Conservation (phyloP, 805 yeast genomes). For the Myxozyma kluyveri region DNA sequence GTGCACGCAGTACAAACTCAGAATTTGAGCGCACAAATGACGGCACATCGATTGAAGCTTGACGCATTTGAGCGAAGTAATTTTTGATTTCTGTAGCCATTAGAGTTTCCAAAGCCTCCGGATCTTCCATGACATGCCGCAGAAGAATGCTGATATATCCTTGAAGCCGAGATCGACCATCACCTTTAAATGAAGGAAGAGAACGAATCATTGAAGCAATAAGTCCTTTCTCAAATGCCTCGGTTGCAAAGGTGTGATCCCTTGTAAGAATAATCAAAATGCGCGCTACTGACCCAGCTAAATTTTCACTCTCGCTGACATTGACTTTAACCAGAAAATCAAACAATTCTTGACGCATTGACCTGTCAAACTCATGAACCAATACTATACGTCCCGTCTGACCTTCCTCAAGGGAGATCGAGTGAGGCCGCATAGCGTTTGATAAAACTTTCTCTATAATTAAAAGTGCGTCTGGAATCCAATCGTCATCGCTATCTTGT, state of each 20-base stretch:
- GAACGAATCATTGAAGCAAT: conserved; percentile 49
- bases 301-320: conserved; percentile 44
- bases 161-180: conserved; percentile 44
- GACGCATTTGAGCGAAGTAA: conserved; percentile 38
- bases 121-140: conserved; percentile 67
- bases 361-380: conserved; percentile 22
- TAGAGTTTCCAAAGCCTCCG: conserved; percentile 47
- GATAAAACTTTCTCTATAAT: conserved; percentile 56
- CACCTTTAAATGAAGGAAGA: conserved; percentile 40
- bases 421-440: conserved; percentile 49
- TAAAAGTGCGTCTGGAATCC: conserved; percentile 59
- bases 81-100: conserved; percentile 53
- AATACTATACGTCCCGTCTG: conserved; percentile 10
- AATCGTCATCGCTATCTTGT: conserved; percentile 34
- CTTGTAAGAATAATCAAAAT: conserved; percentile 54
- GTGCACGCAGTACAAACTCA: conserved; percentile 43
- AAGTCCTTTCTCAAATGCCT: conserved; percentile 49
- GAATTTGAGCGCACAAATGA: conserved; percentile 25
- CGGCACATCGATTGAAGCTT: conserved; percentile 41
- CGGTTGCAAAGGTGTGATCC: conserved; percentile 42
- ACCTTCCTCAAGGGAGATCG: conserved; percentile 33
- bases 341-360: conserved; percentile 40
- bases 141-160: conserved; percentile 52
- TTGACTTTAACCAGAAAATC: conserved; percentile 45
- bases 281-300: conserved; percentile 56